These are phyloP conservation scores for Scortechinia acanthostroma DNA, from an alignment of 2,329 filamentous ascomycete genomes.

Conservation along the genomic window DNA sequence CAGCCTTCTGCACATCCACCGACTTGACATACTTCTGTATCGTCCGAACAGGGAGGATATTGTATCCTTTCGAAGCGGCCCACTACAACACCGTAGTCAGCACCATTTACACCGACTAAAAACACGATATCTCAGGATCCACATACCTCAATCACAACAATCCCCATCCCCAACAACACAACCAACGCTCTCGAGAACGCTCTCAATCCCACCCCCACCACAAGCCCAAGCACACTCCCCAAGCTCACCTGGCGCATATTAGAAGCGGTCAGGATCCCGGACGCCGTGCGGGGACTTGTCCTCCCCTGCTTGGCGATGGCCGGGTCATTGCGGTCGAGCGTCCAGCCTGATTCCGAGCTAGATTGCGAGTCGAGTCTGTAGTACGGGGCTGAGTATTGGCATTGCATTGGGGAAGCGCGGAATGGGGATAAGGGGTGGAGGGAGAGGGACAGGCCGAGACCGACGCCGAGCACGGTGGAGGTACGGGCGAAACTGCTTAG, in stretches of 20 bases:
- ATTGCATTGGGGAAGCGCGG: conserved; percentile 18
- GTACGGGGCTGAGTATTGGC: conserved; percentile 19
- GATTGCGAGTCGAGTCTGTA: conserved; percentile 10
- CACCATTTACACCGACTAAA: background rate
- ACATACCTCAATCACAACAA: conserved; percentile 31
- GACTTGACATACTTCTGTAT: conserved; percentile 29
- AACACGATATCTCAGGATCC: conserved; percentile 1
- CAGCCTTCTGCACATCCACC: conserved; percentile 23
- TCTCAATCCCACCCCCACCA: conserved; percentile 28
- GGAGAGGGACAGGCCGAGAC: conserved; percentile 18
- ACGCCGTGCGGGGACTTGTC: conserved; percentile 6
- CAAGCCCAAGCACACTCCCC: conserved; percentile 31
- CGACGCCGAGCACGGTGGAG: conserved; percentile 16
- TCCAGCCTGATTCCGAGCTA: conserved; percentile 6
- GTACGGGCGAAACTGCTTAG: conserved; percentile 16
- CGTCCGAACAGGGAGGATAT: conserved; percentile 27
- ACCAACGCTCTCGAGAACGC: conserved; percentile 32
- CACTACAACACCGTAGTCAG: conserved; percentile 18
- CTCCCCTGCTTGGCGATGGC: background rate
- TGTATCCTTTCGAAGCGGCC: conserved; percentile 33
- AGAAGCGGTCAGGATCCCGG: conserved; percentile 17
- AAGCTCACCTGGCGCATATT: conserved; percentile 30
- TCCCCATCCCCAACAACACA: conserved; percentile 28
- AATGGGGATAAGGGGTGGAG: conserved; percentile 18
- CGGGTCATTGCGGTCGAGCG: background rate